A percentile compares a stretch with the other conserved stretches of the same genome.
phyloP scores from a whole-genome alignment of 257 asterid genomes.

The Cordia subcordata region DNA sequence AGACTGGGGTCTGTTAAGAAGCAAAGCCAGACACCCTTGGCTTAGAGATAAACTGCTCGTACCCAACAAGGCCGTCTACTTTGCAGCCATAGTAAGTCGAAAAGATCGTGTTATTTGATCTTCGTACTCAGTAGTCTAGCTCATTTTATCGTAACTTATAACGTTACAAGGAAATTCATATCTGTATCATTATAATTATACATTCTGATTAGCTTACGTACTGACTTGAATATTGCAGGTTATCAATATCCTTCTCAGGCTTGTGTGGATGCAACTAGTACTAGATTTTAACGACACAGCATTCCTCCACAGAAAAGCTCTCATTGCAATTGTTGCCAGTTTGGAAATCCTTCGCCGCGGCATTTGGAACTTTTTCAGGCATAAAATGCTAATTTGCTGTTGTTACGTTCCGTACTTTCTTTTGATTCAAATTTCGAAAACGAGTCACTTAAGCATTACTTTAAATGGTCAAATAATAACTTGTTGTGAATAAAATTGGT shows the following conservation, averaged over 20 bases:
- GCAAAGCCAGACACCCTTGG: slow-evolving; percentile 38
- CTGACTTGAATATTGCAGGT: slow-evolving; percentile 31
- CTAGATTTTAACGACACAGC: slow-evolving; percentile 30
- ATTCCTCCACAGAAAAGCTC: slow-evolving; percentile 39
- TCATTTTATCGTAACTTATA: too few relatives aligned
- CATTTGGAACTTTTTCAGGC: slow-evolving; percentile 69
- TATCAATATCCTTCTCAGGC: slow-evolving; percentile 44
- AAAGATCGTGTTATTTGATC: too few relatives aligned
- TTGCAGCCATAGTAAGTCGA: slow-evolving; percentile 52
- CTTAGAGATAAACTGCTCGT: slow-evolving; percentile 67
- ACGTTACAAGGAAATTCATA: too few relatives aligned
- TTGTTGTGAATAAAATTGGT: too few relatives aligned
- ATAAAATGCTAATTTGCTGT: too few relatives aligned
- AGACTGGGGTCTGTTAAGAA: slow-evolving; percentile 65
- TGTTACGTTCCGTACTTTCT: too few relatives aligned
- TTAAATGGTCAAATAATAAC: too few relatives aligned
- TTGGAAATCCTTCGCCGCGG: slow-evolving; percentile 69
- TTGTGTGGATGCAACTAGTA: slow-evolving; percentile 75
- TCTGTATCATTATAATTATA: too few relatives aligned
- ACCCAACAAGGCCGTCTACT: slow-evolving; percentile 43
- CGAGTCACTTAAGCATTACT: too few relatives aligned
- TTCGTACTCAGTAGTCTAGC: too few relatives aligned
- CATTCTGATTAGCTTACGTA: too few relatives aligned
- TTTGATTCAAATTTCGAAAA: too few relatives aligned
- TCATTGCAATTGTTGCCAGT: slow-evolving; percentile 38